Base-by-base conservation (phyloP, 768 basidiomycete species). In the Cyclocybe cylindracea region DNA sequence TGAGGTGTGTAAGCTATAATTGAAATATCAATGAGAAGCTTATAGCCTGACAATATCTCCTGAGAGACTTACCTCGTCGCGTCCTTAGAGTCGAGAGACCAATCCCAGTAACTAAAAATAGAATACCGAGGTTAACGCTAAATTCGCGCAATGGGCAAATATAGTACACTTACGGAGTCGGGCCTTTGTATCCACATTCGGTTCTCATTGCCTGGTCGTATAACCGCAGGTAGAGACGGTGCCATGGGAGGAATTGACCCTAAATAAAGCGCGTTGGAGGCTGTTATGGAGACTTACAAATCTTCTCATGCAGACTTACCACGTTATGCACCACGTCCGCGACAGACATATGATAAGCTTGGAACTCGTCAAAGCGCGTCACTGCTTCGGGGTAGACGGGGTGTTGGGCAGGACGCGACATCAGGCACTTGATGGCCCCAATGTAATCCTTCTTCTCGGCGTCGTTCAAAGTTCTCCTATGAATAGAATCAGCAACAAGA, bases 321-420 rank as follows among this genome's bases (percentile, higher is more conserved):
- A 72, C 66, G 7, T 61, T 33, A 54, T 77, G 73, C 7, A 73
- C 61, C 2, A 44, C 36, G 5, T 64, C 61, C 2, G 71, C 61
- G 34, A 66, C 36, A 3, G 52, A 50, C 29, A 74, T 67, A 45
- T 76, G 75, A 13, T 64, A 38, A 0, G 67, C 71, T 50, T 71
- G 69, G 41, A 77, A 71, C 44, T 75, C 73, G 50, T 77, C 74
- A 53, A 68, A 75, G 9, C 72, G 69, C 13, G 70, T 69, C 37
- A 59, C 60, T 7, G 65, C 64, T 1, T 56, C 61, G 2, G 41
- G 42, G 32, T 63, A 50, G 10, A 48, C 38, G 5, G 61, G 48
- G 14, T 64, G 59, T 4, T 40, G 54, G 7, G 69, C 61, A 1
- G 69, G 71, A 2, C 55, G 59, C 1, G 57, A 48, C 46, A 73